phyloP scores from a whole-genome alignment of 2,329 filamentous ascomycete genomes.

The Colletotrichum sp. region DNA sequence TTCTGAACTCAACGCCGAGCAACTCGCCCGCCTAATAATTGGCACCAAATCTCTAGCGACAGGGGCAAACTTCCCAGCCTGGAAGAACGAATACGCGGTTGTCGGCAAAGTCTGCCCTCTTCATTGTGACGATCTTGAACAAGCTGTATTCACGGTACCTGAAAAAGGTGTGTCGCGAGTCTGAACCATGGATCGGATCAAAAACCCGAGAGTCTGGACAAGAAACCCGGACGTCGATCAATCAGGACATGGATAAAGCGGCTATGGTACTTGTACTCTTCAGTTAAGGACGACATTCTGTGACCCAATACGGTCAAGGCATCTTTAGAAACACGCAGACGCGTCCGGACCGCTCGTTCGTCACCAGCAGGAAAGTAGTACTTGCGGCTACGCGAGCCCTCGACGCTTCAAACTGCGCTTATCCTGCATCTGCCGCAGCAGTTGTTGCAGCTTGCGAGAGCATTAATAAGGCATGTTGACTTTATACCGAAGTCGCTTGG shows the following conservation, averaged over 20 bases:
- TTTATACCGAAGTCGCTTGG: rapidly evolving
- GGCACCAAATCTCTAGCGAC: background rate
- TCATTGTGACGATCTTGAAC: background rate
- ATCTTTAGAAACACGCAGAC: background rate
- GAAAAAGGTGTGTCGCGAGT: background rate
- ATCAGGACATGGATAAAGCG: background rate
- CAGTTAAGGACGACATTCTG: background rate
- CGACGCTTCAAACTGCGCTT: background rate
- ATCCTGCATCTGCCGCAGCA: background rate
- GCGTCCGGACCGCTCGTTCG: background rate
- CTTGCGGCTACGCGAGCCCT: background rate
- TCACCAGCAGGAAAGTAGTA: background rate
- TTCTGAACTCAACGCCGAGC: background rate
- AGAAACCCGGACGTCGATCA: background rate
- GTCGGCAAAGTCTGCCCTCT: background rate
- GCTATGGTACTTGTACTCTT: background rate
- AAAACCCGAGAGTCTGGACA: background rate
- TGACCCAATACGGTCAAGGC: background rate
- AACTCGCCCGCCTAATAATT: background rate
- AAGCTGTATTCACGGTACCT: background rate
- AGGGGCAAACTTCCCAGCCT: background rate
- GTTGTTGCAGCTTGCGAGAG: background rate
- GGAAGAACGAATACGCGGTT: background rate
- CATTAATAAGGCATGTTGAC: too few species aligned
- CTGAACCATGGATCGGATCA: background rate